Conservation (phyloP, 345 rosid genomes). For the Bruguiera sexangula region DNA sequence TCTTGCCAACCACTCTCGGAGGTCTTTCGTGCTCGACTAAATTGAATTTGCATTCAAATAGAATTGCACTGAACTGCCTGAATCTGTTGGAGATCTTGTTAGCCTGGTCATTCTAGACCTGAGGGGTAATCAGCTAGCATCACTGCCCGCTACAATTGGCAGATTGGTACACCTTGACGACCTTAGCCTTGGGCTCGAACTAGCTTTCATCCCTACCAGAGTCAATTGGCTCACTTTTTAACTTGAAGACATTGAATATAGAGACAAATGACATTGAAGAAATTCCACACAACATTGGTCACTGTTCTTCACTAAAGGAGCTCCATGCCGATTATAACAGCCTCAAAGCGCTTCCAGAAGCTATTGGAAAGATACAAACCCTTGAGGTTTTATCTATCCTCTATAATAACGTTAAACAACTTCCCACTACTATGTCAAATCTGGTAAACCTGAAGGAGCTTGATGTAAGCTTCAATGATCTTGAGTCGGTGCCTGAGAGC, state of each 20-base stretch:
- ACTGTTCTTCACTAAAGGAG: conserved; percentile 66
- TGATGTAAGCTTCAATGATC: conserved; percentile 94
- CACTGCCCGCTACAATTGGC: conserved; percentile 61
- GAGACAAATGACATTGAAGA: conserved; percentile 91
- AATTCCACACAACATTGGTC: conserved; percentile 72
- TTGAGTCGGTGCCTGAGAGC: conserved; percentile 92
- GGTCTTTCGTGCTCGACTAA: conserved; percentile 66
- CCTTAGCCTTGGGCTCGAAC: conserved; percentile 83
- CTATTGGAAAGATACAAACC: conserved; percentile 77
- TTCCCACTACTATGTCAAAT: conserved; percentile 91
- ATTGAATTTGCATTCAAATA: conserved; percentile 81
- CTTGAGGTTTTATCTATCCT: conserved; percentile 74
- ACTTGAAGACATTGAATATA: conserved; percentile 53
- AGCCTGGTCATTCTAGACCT: conserved; percentile 60
- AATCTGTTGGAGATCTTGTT: conserved; percentile 67
- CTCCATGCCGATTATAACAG: conserved; percentile 85
- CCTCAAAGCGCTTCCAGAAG: conserved; percentile 95
- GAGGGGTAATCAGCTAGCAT: conserved; percentile 67
- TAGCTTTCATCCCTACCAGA: conserved; percentile 58
- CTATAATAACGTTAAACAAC: conserved; percentile 80
- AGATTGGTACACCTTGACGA: conserved; percentile 70
- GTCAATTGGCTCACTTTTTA: conserved; percentile 61
- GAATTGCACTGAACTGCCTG: conserved; percentile 63
- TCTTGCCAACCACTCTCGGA: conserved; percentile 66
- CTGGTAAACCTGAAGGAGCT: conserved; percentile 73